Evolutionary conservation across 106 monocot species (phyloP), one percentile per base, ranked within the genome.

Genomic region (Platanthera guangdongensis): DNA sequence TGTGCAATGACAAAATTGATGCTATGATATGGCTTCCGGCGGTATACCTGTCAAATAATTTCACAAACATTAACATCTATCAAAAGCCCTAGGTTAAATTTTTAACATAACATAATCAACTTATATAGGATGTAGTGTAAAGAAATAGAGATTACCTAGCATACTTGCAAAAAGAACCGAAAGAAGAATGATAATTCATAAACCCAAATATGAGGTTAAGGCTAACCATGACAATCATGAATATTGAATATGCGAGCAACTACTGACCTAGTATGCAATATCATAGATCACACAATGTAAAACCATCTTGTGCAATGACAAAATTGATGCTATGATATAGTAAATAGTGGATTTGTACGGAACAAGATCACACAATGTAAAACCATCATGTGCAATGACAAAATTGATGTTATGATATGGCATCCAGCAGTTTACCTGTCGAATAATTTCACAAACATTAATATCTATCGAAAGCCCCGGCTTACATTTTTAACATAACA

Each of bases 311-410:
- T 77, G 97, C 97, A 76, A 90, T 85, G 70, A 99, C 83, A 81
- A 94, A 99, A 77, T 99, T 99, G 79, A 99, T 50, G 80, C 97
- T 88, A 68, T 94, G 94, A 49, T 74, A 86, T 69, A 92, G 97
- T 25, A 25, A 25, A 25, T 25, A 25, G 25, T 25, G 25, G 25
- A 25, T 25, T 92, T 94, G 79, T 99, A 99, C 25, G 99, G 90
- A 86, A 99, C 99, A 76, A 99, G 86, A 68, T 99, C 99, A 47
- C 80, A 84, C 52, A 99, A 79, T 52, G 99, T 87, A 81, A 99
- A 99, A n/a, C 99, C 99, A 87, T 99, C 99, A 82, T 99, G 99
- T 78, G 99, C 99, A 76, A 90, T 85, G 71, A 99, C 84, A 81
- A 94, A 99, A 77, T 99, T 99, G 79, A 99, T 50, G 80, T 94